Conservation (phyloP, 177 flowering plant species). For the Vitis hybrid region DNA sequence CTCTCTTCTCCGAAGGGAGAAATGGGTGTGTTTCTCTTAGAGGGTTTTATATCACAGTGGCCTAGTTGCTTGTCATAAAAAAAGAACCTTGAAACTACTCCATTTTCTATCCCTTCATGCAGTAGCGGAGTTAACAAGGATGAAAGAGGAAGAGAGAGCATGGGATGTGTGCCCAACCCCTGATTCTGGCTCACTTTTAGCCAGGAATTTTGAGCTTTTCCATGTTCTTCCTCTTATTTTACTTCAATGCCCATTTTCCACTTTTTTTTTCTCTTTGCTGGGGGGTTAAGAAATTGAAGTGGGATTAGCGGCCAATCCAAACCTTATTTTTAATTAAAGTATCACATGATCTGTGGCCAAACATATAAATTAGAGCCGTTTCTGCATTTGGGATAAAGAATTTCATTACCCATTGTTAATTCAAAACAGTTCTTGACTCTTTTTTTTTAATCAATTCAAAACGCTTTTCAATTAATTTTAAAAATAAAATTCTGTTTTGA, state of each 20-base stretch:
- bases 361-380: no score
- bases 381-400: no score
- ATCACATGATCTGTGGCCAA: no score
- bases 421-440: no score
- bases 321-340: no score
- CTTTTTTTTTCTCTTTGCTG: not conserved
- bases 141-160: constrained; percentile 27
- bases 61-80: constrained; percentile 28
- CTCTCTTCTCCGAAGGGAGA: constrained; percentile 5
- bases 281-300: not conserved
- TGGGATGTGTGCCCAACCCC: constrained; percentile 15
- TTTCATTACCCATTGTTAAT: no score
- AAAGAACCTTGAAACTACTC: constrained; percentile 24
- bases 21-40: not conserved
- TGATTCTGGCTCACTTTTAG: constrained; percentile 27
- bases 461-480: no score
- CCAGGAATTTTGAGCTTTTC: constrained; percentile 1
- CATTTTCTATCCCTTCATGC: not conserved
- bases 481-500: no score
- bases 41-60: not conserved
- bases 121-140: constrained; percentile 23
- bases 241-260: not conserved
- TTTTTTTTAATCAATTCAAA: no score
- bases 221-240: not conserved
- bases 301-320: not conserved